Conservation (phyloP, 2,329 filamentous ascomycete genomes). For the Triangularia setosa region DNA sequence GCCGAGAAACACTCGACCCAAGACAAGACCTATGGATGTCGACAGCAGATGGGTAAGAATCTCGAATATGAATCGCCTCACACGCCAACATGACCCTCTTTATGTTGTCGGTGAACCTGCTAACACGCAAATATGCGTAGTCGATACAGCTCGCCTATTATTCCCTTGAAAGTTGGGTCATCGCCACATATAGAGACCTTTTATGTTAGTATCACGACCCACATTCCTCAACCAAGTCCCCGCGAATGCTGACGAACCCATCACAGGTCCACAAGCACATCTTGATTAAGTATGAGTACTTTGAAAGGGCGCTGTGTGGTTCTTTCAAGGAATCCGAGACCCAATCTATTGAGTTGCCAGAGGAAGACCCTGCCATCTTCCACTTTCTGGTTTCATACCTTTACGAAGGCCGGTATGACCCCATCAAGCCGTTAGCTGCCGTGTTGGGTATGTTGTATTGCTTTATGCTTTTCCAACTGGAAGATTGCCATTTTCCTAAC, state of each 20-base stretch:
- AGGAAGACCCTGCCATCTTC: constrained; percentile 49
- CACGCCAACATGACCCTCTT: background rate
- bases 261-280: constrained; percentile 44
- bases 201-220: constrained; percentile 28
- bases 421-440: constrained; percentile 41
- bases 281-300: constrained; percentile 45
- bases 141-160: constrained; percentile 43
- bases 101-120: constrained; percentile 1
- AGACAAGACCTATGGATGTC: constrained; percentile 47
- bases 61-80: background rate
- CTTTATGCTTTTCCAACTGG: constrained; percentile 11
- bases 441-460: constrained; percentile 32
- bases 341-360: constrained; percentile 46
- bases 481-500: constrained; percentile 3
- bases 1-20: constrained; percentile 35
- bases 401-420: constrained; percentile 45
- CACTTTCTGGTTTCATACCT: constrained; percentile 49
- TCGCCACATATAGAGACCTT: constrained; percentile 42
- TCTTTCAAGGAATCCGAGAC: constrained; percentile 43
- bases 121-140: constrained; percentile 27
- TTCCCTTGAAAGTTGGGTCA: constrained; percentile 43
- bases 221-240: background rate
- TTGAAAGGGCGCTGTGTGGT: constrained; percentile 46
- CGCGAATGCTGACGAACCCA: background rate
- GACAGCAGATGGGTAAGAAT: constrained; percentile 44